Base-by-base conservation (phyloP, 345 rosid genomes). In the Populus alba region DNA sequence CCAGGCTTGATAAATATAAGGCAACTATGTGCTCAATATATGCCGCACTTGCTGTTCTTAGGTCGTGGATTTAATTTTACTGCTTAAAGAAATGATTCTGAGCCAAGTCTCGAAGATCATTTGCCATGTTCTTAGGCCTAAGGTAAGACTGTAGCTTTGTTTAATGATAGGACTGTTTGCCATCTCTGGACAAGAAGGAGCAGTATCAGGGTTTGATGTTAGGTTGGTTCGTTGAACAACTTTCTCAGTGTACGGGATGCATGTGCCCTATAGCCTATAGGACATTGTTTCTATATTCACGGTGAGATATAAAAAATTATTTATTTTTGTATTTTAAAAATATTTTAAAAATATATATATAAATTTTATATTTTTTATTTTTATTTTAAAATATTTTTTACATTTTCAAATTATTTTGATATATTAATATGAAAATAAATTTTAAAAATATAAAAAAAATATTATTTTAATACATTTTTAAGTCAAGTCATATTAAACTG, bases 221-320 rank as follows among this genome's bases (percentile, higher is more conserved):
- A 68, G 86, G 86, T 85, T 72, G 70, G 78, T 75, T 74, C 16
- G 81, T 75, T 82, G 79, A 82, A 75, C 86, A 53, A 77, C 84
- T 73, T 75, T 45, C 82, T 37, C 83, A 51, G 35, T 25, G 18
- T 20, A 47, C 77, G 72, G 51, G 73, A 37, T 37, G 72, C 71
- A 75, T 47, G 79, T 65, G 76, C n/a, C 57, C n/a, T 51, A 7
- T 6, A 8, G 1, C 43, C 9, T 7, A 3, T 3, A 4, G 6
- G 37, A 0, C 3, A 31, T 0, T 38, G 41, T 38, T 0, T 38
- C 41, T 38, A 15, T 47, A 0, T 47, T 47, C 51, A 47, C 51
- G 18, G 3, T 29, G 3, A 0, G 31, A 33, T 4, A 33, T 33
- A 33, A 4, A 4, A 33, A 4, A 4, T 33, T 33, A 4, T 0